A percentile compares a stretch with the other conserved stretches of the same genome.
Evolutionary conservation across 2,329 filamentous ascomycete genomes (phyloP).

Genomic region (Ophiostoma perfectum): DNA sequence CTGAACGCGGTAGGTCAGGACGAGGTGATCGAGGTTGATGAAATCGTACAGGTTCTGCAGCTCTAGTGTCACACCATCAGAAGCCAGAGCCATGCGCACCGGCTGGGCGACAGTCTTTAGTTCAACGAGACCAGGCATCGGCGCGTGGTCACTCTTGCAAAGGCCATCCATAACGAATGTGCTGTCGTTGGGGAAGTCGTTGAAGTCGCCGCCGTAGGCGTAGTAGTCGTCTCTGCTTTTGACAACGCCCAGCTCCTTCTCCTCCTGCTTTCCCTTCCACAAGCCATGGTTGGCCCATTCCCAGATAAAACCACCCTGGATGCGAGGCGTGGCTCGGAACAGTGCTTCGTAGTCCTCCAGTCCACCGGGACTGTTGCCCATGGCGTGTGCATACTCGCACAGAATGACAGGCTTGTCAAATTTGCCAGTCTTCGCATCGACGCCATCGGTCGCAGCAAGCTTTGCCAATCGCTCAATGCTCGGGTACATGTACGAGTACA

Average conservation of each 20-base stretch:
- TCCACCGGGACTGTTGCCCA: constrained; percentile 69
- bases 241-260: constrained; percentile 30
- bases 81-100: constrained; percentile 39
- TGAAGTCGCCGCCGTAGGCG: constrained; percentile 59
- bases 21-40: constrained; percentile 39
- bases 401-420: constrained; percentile 55
- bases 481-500: constrained; percentile 65
- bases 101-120: constrained; percentile 55
- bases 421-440: constrained; percentile 36
- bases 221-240: constrained; percentile 37
- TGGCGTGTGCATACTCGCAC: constrained; percentile 57
- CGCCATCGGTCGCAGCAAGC: constrained; percentile 41
- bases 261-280: constrained; percentile 41
- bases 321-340: constrained; percentile 54
- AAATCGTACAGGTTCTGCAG: constrained; percentile 50
- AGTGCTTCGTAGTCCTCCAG: constrained; percentile 62
- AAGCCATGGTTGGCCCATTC: constrained; percentile 61
- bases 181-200: constrained; percentile 54
- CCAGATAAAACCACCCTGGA: constrained; percentile 65
- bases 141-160: constrained; percentile 46
- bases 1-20: constrained; percentile 42
- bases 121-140: constrained; percentile 53
- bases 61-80: constrained; percentile 27
- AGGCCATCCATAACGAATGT: constrained; percentile 61
- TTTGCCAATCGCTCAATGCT: constrained; percentile 46